Percentiles rank a stretch among this genome's conserved stretches.
Conservation (phyloP, 192 early-diverging fungal species). For the Physocladia obscura region DNA sequence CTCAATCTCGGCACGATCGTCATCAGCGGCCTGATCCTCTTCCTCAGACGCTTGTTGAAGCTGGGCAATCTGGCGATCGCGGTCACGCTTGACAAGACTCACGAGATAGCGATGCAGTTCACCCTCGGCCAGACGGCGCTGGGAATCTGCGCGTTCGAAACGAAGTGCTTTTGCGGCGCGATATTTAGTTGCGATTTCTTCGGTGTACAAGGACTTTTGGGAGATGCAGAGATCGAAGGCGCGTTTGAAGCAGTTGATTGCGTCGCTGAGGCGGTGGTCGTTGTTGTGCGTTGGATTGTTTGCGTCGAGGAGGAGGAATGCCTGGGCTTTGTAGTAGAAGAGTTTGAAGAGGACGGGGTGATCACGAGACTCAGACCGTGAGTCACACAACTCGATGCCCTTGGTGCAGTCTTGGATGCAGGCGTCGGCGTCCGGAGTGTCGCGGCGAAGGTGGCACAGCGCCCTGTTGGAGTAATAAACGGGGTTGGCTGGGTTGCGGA, state of each 20-base stretch:
- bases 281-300: too few relatives aligned
- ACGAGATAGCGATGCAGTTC: slow-evolving; percentile 65
- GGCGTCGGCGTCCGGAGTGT: slow-evolving; percentile 51
- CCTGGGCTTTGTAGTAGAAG: slow-evolving; percentile 22
- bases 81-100: slow-evolving; percentile 60
- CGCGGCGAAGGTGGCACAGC: slow-evolving; percentile 67
- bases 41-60: too few relatives aligned
- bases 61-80: slow-evolving; percentile 37
- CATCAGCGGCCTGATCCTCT: not conserved
- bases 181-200: slow-evolving; percentile 64
- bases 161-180: slow-evolving; percentile 64
- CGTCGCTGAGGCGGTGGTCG: slow-evolving; percentile 18
- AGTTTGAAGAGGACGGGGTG: slow-evolving; percentile 5
- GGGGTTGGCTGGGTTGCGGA: slow-evolving; percentile 59
- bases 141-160: slow-evolving; percentile 66
- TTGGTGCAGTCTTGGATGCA: slow-evolving; percentile 63
- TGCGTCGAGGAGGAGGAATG: too few relatives aligned
- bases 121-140: slow-evolving; percentile 53
- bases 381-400: slow-evolving; percentile 65
- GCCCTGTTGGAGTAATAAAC: slow-evolving; percentile 84
- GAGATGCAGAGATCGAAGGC: slow-evolving; percentile 65
- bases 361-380: slow-evolving; percentile 46
- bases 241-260: slow-evolving; percentile 22
- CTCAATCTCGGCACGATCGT: slow-evolving; percentile 37
- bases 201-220: slow-evolving; percentile 55